These are phyloP conservation scores for Cryptosporidium meleagridis DNA, from an alignment of 169 alveolate species.

Conservation along the genomic window DNA sequence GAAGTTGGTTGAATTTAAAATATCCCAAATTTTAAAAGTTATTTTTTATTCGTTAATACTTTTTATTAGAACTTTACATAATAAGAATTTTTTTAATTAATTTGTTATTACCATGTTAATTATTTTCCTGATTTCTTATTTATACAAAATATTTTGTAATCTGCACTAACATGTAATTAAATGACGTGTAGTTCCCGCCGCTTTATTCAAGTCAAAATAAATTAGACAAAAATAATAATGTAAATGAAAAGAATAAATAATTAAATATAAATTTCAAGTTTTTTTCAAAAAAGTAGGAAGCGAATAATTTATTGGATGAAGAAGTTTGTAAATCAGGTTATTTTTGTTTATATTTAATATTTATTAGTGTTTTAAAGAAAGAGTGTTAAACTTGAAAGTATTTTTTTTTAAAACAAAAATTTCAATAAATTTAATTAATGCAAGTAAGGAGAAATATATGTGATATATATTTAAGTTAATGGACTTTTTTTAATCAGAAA, in stretches of 20 bases:
- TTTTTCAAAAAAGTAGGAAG: too few relatives aligned
- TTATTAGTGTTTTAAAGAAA: too few relatives aligned
- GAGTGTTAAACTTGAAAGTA: too few relatives aligned
- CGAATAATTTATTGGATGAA: background rate
- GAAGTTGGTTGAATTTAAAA: background rate
- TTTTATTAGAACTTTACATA: background rate
- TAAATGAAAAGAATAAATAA: background rate
- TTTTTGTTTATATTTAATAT: too few relatives aligned
- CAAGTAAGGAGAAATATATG: too few relatives aligned
- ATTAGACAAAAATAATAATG: background rate
- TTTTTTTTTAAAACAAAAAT: too few relatives aligned
- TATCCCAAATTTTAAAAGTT: background rate
- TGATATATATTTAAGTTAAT: too few relatives aligned
- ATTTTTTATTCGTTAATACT: too few relatives aligned
- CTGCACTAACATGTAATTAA: background rate
- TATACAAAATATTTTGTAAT: background rate
- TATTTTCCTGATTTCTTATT: background rate
- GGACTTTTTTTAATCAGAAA: background rate
- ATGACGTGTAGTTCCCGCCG: constrained; percentile 33
- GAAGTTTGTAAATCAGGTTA: background rate
- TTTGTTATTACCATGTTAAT: background rate
- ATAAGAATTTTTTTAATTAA: background rate
- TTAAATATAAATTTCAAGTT: too few relatives aligned
- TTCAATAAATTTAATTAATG: too few relatives aligned
- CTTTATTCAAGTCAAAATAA: background rate